Evolutionary conservation across 2,329 filamentous ascomycete genomes (phyloP).

Genomic region (Lasiodiplodia theobromae): DNA sequence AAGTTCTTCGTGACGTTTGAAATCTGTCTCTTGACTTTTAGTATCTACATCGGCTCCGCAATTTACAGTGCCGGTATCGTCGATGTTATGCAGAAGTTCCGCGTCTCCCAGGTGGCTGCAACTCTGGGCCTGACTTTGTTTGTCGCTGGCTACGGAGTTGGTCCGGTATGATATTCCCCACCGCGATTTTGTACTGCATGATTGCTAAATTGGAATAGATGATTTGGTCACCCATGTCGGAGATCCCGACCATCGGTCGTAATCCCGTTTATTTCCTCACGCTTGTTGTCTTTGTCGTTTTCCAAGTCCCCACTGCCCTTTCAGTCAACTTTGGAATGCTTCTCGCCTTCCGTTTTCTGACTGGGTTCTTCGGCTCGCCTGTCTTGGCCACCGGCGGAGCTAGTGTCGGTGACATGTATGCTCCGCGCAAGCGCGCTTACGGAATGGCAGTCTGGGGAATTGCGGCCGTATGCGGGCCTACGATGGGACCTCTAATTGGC

Average conservation of each 20-base stretch:
- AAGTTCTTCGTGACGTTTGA: conserved; percentile 55
- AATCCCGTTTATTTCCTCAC: conserved; percentile 55
- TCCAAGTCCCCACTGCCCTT: conserved; percentile 56
- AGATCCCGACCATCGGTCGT: conserved; percentile 57
- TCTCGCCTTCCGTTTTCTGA: conserved; percentile 58
- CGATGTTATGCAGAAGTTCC: conserved; percentile 47
- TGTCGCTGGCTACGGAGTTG: conserved; percentile 42
- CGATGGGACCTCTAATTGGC: conserved; percentile 52
- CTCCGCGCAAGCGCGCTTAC: conserved; percentile 48
- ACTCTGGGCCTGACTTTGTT: conserved; percentile 53
- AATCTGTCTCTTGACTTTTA: conserved; percentile 57
- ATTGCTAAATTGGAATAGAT: conserved; percentile 32
- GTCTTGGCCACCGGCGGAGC: conserved; percentile 56
- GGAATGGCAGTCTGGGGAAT: conserved; percentile 51
- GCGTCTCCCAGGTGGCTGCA: conserved; percentile 49
- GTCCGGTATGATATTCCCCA: conserved; percentile 35
- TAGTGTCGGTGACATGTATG: conserved; percentile 55
- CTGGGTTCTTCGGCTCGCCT: conserved; percentile 57
- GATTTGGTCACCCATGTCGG: conserved; percentile 54
- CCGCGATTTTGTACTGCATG: neutral
- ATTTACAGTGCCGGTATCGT: conserved; percentile 54
- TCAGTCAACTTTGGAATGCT: conserved; percentile 59
- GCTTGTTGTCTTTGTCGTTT: conserved; percentile 54
- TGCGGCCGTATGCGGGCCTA: conserved; percentile 50
- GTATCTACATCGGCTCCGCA: conserved; percentile 56